These are phyloP conservation scores for Ophiostoma pallidulum DNA, from an alignment of 2,329 filamentous ascomycete genomes.

Conservation along the genomic window DNA sequence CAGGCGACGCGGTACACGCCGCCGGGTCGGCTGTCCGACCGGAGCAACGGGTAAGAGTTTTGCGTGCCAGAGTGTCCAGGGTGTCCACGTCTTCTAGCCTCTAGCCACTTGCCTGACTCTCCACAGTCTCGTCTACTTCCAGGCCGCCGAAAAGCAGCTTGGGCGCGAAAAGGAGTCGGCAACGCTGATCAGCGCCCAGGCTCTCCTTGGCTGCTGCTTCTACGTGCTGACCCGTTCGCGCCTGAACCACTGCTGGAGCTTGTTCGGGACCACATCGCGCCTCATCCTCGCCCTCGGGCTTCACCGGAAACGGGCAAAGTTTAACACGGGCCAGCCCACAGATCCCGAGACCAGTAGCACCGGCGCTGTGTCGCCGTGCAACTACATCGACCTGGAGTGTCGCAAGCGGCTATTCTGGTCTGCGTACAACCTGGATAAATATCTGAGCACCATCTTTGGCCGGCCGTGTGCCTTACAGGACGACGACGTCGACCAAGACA, in stretches of 20 bases:
- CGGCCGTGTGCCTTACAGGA: constrained; percentile 54
- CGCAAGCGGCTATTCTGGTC: constrained; percentile 49
- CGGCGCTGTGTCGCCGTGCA: constrained; percentile 16
- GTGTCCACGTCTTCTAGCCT: too few species aligned
- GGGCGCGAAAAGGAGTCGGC: constrained; percentile 30
- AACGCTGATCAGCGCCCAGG: constrained; percentile 31
- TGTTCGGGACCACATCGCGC: constrained; percentile 34
- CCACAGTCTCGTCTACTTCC: constrained; percentile 23
- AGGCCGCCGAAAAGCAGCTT: constrained; percentile 29
- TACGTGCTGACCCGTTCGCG: constrained; percentile 36
- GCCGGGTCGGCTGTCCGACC: too few species aligned
- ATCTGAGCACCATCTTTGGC: constrained; percentile 52
- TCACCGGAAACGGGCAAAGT: too few species aligned
- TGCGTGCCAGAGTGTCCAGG: too few species aligned
- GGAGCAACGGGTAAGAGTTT: not conserved
- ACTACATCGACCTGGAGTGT: constrained; percentile 27
- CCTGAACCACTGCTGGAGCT: constrained; percentile 38
- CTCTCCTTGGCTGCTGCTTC: constrained; percentile 32
- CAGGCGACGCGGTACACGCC: not conserved
- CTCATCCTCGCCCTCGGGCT: constrained; percentile 32
- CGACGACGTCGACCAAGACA: constrained; percentile 58
- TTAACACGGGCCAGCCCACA: not conserved
- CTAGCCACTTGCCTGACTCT: too few species aligned
- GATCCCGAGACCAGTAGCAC: not conserved
- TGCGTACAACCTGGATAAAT: constrained; percentile 54